Evolutionary conservation across 257 asterid genomes (phyloP), one percentile per base, ranked within the genome.

Genomic region (Dorcoceras hygrometricum): DNA sequence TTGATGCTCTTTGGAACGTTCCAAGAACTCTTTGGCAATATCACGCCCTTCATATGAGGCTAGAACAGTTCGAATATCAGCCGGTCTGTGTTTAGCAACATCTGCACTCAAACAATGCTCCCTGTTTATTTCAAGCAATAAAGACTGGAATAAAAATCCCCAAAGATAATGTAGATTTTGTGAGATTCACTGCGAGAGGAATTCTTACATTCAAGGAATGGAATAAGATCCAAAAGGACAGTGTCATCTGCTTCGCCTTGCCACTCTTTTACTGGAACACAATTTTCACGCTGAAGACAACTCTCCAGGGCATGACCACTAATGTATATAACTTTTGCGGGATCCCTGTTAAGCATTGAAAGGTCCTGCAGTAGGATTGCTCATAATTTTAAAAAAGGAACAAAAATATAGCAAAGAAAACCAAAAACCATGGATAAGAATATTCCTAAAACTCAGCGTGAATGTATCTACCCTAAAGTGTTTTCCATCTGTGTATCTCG

Each of bases 131-230:
- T 53, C 68, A 59, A 61, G 24, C 56, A 31, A 19, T 12, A 16
- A 19, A 11, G 24, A 19, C 46, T 24, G 27, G 62, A 64, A 55
- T 29, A 23, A 53, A 43, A 36, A 48, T 61, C 51, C 27, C 59
- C 67, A 57, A 25, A 69, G 61, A 76, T 71, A 31, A 29, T 55
- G 67, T 46, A n/a, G n/a, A n/a, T n/a, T n/a, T 68, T 6, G 58
- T 46, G 25, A 70, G 32, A 39, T 16, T 28, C 46, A 64, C 23
- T 20, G 39, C 62, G 59, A 2, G 43, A 39, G n/a, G 63, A 67
- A 67, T 71, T 58, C 92, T 81, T 75, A 89, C 98, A 92, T 78
- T 92, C 98, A 63, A 92, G 89, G 76, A 92, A 92, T 2, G 96
- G 97, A 65, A 89, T 86, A 26, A 89, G 91, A 83, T 92, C 96